These are phyloP conservation scores for Cryptococcus sp. DNA, from an alignment of 1,284 basidiomycete genomes.

Conservation along the genomic window DNA sequence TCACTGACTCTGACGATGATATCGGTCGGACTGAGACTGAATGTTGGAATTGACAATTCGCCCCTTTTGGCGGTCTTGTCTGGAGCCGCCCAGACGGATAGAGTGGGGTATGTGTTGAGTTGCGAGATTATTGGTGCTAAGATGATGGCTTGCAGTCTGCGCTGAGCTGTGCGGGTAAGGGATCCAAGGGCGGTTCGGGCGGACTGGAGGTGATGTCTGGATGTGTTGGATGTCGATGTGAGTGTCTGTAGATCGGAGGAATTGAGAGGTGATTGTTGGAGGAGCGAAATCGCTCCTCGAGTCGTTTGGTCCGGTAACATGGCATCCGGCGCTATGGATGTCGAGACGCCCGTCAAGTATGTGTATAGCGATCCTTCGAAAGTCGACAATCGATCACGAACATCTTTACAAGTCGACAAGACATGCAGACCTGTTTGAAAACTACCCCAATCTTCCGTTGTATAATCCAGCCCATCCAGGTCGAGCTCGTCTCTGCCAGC, in stretches of 20 bases:
- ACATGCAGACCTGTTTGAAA: constrained; percentile 80
- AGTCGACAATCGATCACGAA: constrained; percentile 60
- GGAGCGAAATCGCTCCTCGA: constrained; percentile 64
- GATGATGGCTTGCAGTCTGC: constrained; percentile 72
- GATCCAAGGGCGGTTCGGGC: constrained; percentile 60
- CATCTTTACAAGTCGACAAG: constrained; percentile 66
- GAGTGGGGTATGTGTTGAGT: constrained; percentile 65
- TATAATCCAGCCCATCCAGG: constrained; percentile 61
- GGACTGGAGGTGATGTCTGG: constrained; percentile 54
- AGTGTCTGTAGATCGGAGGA: constrained; percentile 64
- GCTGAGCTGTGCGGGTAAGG: constrained; percentile 71
- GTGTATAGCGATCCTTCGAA: constrained; percentile 64
- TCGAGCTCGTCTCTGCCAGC: constrained; percentile 24
- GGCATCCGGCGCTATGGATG: constrained; percentile 34
- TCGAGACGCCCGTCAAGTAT: neutral
- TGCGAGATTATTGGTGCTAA: constrained; percentile 76
- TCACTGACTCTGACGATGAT: constrained; percentile 85
- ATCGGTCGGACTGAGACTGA: constrained; percentile 86
- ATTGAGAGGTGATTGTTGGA: constrained; percentile 77
- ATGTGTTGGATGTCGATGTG: constrained; percentile 12
- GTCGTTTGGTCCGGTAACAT: constrained; percentile 60
- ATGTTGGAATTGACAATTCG: constrained; percentile 81
- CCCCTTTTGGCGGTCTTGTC: constrained; percentile 38
- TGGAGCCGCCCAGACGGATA: constrained; percentile 62
- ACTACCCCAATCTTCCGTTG: constrained; percentile 74